Percentiles rank a stretch among this genome's conserved stretches.
phyloP scores from a whole-genome alignment of 768 basidiomycete genomes.

The Amanita pseudoporphyria region DNA sequence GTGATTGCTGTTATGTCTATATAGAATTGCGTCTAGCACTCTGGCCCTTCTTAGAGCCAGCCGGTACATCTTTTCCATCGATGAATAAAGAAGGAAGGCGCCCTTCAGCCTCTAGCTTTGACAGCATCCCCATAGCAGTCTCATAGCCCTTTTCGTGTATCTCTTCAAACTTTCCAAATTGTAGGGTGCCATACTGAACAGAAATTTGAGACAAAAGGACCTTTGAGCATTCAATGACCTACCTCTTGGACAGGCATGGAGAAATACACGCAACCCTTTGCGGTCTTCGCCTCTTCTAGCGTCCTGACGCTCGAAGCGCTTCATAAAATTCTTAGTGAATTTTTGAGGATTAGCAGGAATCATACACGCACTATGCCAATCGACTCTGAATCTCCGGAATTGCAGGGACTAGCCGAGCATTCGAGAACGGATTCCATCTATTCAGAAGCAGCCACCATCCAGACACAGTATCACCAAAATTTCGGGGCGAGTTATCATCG shows the following conservation, averaged over 20 bases:
- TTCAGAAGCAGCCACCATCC: constrained; percentile 96
- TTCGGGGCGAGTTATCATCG: constrained; percentile 91
- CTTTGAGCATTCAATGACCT: constrained; percentile 12
- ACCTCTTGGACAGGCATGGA: constrained; percentile 93
- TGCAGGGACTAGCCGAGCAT: constrained; percentile 65
- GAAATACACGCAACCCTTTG: constrained; percentile 85
- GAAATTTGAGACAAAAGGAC: not conserved
- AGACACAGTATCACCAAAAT: constrained; percentile 91
- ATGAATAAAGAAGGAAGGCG: constrained; percentile 69
- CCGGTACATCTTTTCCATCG: constrained; percentile 40
- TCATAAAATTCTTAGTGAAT: constrained; percentile 7
- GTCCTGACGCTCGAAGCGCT: constrained; percentile 96
- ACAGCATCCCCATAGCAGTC: constrained; percentile 61
- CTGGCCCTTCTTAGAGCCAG: constrained; percentile 52
- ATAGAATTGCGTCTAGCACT: constrained; percentile 74
- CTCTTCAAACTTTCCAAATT: constrained; percentile 85
- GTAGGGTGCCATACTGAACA: constrained; percentile 77
- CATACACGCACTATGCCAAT: constrained; percentile 78
- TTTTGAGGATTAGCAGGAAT: not conserved
- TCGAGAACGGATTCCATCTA: constrained; percentile 87
- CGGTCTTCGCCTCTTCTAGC: constrained; percentile 88
- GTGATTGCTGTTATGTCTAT: constrained; percentile 14
- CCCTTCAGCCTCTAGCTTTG: constrained; percentile 76
- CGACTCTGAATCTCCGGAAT: constrained; percentile 93
- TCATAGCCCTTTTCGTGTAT: constrained; percentile 75